phyloP scores from a whole-genome alignment of 805 yeast species.

The Saccharomycopsis synnaedendra region DNA sequence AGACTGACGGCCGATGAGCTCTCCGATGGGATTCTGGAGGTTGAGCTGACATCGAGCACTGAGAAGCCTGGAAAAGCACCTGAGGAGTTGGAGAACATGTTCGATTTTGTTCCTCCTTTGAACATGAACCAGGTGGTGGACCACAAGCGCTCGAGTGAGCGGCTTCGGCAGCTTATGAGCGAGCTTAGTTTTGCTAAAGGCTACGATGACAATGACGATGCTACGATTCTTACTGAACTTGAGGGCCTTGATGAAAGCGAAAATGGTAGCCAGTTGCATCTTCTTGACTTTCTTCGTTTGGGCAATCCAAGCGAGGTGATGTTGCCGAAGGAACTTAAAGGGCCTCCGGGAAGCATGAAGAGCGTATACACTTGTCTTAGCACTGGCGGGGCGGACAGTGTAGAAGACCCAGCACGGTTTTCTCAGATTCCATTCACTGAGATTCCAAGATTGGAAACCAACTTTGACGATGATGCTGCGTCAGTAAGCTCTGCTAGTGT shows the following conservation, averaged over 20 bases:
- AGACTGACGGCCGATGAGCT: neutral
- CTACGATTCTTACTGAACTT: neutral
- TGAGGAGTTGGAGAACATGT: neutral
- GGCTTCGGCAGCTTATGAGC: neutral
- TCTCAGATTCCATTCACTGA: neutral
- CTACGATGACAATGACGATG: neutral
- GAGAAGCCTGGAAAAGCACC: neutral
- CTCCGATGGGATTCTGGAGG: neutral
- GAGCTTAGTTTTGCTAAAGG: neutral
- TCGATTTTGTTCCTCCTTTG: neutral
- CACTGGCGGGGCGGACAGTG: neutral
- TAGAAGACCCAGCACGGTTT: neutral
- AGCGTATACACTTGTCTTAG: neutral
- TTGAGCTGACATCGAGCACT: neutral
- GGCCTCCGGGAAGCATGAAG: neutral
- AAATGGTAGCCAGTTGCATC: neutral
- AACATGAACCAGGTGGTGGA: neutral
- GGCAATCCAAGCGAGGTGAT: neutral
- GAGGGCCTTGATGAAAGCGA: neutral
- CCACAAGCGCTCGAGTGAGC: neutral
- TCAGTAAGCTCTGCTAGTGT: slow-evolving; percentile 1
- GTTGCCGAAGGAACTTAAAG: neutral
- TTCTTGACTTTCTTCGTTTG: neutral
- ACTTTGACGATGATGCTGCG: neutral
- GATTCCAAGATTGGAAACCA: neutral